Conservation (phyloP, 2,329 filamentous ascomycete species). For the Aspergillus flavus region DNA sequence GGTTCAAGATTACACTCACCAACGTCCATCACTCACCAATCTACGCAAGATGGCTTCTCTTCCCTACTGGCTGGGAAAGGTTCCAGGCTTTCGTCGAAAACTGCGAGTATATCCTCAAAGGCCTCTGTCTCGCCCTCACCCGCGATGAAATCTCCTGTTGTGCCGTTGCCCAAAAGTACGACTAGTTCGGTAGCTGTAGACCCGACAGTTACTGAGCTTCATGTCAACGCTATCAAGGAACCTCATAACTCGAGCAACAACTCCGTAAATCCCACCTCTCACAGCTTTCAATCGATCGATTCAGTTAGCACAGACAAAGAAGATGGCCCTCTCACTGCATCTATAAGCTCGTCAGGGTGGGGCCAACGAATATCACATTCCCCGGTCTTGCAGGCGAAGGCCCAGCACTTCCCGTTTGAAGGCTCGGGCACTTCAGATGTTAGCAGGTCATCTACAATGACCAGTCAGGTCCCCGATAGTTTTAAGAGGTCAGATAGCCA, state of each 20-base stretch:
- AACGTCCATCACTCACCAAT: slow-evolving; percentile 32
- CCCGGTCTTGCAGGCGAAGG: slow-evolving; percentile 36
- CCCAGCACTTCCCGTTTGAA: slow-evolving; percentile 32
- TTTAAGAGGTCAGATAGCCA: slow-evolving; percentile 32
- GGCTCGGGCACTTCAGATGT: slow-evolving; percentile 21
- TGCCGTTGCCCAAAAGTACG: slow-evolving; percentile 38
- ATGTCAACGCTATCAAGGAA: slow-evolving; percentile 42
- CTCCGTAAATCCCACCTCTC: slow-evolving; percentile 35
- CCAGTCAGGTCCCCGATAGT: slow-evolving; percentile 25
- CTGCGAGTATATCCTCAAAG: slow-evolving; percentile 46
- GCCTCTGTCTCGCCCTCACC: slow-evolving; percentile 41
- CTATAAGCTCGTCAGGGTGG: slow-evolving; percentile 34
- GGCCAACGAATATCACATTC: slow-evolving; percentile 35
- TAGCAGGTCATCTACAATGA: slow-evolving; percentile 23
- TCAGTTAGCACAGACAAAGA: slow-evolving; percentile 32
- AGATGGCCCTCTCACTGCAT: slow-evolving; percentile 32
- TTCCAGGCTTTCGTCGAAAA: slow-evolving; percentile 45
- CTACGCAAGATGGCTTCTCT: slow-evolving; percentile 30
- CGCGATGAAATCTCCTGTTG: slow-evolving; percentile 41
- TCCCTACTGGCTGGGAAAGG: slow-evolving; percentile 30
- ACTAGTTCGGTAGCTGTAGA: slow-evolving; percentile 42
- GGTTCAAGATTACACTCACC: slow-evolving; percentile 43
- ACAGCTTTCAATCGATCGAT: slow-evolving; percentile 33
- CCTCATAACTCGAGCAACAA: slow-evolving; percentile 33
- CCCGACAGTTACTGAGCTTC: slow-evolving; percentile 49